Evolutionary conservation across 1,284 basidiomycete genomes (phyloP).

Genomic region (Trichosporon sp.): DNA sequence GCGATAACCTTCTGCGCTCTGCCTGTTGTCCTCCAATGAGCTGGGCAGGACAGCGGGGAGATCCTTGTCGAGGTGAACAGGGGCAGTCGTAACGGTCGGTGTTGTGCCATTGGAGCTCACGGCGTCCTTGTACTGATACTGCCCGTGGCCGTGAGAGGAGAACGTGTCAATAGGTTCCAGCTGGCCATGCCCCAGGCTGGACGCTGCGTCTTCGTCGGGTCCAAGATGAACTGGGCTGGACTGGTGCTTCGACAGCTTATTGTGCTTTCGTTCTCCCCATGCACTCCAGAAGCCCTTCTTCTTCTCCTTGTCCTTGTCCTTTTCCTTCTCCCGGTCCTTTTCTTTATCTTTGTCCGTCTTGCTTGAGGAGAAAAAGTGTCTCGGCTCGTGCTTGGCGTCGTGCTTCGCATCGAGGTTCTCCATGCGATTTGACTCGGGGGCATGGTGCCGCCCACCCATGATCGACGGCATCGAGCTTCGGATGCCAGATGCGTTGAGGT

Average conservation of each 20-base stretch:
- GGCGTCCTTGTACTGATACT: background rate
- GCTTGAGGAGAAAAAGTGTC: background rate
- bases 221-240: background rate
- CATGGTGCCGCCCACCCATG: background rate
- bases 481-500: background rate
- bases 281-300: slow-evolving; percentile 14
- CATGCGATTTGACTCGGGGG: background rate
- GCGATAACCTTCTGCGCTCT: slow-evolving; percentile 17
- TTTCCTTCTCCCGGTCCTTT: slow-evolving; percentile 13
- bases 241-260: slow-evolving; percentile 1
- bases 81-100: background rate
- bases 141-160: background rate
- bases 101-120: background rate
- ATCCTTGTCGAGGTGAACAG: slow-evolving; percentile 1
- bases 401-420: background rate
- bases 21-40: slow-evolving; percentile 12
- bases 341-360: background rate
- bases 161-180: background rate
- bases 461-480: background rate
- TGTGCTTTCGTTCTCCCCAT: slow-evolving; percentile 12
- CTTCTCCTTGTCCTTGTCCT: slow-evolving; percentile 11
- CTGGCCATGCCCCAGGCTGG: background rate
- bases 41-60: background rate
- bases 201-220: background rate
- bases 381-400: background rate